These are phyloP conservation scores for Cyclotella distinguenda DNA, from an alignment of 108 stramenopile genomes.

Conservation along the genomic window DNA sequence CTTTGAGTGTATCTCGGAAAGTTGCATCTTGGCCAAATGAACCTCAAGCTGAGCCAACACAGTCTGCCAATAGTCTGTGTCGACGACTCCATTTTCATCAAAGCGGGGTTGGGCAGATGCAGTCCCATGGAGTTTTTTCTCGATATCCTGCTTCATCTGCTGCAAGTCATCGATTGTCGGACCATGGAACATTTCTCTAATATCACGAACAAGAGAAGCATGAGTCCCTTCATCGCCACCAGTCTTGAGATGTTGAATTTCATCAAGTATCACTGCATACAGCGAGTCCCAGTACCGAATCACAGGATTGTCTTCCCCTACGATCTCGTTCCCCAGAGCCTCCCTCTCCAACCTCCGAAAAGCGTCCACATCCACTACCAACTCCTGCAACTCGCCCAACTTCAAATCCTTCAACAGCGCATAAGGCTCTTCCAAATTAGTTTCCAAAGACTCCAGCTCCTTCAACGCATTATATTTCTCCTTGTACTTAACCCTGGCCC, in stretches of 20 bases:
- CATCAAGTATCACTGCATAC: constrained; percentile 62
- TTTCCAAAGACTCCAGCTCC: constrained; percentile 75
- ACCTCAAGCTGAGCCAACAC: constrained; percentile 82
- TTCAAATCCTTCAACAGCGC: constrained; percentile 74
- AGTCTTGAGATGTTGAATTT: constrained; percentile 71
- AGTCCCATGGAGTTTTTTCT: constrained; percentile 52
- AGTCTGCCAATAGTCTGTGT: constrained; percentile 85
- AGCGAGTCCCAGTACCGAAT: constrained; percentile 84
- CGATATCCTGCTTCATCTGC: constrained; percentile 86
- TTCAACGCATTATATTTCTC: constrained; percentile 86
- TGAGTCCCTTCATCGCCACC: constrained; percentile 66
- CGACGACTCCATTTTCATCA: constrained; percentile 53
- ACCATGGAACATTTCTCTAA: constrained; percentile 80
- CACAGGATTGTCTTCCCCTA: constrained; percentile 46
- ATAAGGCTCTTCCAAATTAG: constrained; percentile 80
- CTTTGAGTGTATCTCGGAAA: constrained; percentile 86
- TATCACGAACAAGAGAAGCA: constrained; percentile 72
- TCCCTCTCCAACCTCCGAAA: constrained; percentile 79
- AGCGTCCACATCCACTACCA: constrained; percentile 80
- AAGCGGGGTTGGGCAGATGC: constrained; percentile 9
- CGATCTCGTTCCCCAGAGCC: constrained; percentile 34
- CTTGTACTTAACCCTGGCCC: constrained; percentile 81
- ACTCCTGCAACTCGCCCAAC: constrained; percentile 78
- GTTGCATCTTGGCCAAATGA: constrained; percentile 77
- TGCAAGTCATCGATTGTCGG: constrained; percentile 67